Conservation (phyloP, 306 rosid genomes). For the Glycyrrhiza uralensis region DNA sequence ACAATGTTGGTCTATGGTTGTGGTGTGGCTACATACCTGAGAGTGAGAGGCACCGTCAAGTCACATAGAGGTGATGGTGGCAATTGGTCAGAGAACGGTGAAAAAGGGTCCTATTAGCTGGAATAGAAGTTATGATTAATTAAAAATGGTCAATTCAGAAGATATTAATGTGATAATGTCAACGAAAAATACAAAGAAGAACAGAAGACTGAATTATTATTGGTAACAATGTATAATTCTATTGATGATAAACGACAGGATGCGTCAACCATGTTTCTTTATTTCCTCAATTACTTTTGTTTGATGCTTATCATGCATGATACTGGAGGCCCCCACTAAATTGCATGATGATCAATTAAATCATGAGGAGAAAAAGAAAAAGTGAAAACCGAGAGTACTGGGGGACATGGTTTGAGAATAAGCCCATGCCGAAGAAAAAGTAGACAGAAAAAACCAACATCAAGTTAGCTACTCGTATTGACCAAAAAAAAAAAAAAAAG, state of each 20-base stretch:
- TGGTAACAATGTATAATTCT: not conserved
- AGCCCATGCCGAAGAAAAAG: not conserved
- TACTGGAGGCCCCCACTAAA: constrained; percentile 11
- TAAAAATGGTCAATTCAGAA: no score
- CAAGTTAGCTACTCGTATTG: not conserved
- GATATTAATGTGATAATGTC: no score
- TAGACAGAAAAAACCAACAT: not conserved
- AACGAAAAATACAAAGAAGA: not conserved
- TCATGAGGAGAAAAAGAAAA: no score
- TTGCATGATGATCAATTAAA: not conserved
- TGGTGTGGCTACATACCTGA: constrained; percentile 82
- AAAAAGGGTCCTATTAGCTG: no score
- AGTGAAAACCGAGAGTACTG: constrained; percentile 18
- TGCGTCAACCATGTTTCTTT: not conserved
- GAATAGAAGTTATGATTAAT: no score
- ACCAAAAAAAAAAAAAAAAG: no score
- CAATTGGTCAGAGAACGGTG: no score
- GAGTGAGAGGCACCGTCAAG: constrained; percentile 59
- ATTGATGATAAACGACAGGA: not conserved
- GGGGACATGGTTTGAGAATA: constrained; percentile 14
- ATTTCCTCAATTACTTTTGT: not conserved
- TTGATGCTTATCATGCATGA: not conserved
- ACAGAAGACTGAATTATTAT: no score
- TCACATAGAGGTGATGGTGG: no score
- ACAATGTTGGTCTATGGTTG: constrained; percentile 68